Evolutionary conservation across 2,329 filamentous ascomycete genomes (phyloP).

Genomic region (Sclerotinia subarctica): DNA sequence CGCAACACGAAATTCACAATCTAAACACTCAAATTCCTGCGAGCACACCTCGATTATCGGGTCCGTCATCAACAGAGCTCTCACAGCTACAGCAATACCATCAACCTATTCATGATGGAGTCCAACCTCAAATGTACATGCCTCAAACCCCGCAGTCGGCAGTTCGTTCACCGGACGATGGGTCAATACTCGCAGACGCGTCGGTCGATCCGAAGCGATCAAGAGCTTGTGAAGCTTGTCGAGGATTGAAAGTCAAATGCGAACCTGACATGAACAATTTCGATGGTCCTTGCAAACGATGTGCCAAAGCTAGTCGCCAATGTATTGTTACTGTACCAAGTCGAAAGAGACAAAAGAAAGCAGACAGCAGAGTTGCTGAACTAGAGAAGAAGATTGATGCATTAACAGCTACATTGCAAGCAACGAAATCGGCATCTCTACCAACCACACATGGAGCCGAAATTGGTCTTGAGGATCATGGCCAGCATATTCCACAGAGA

Average conservation of each 20-base stretch:
- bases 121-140: slow-evolving; percentile 23
- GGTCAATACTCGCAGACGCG: slow-evolving; percentile 26
- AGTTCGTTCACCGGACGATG: slow-evolving; percentile 26
- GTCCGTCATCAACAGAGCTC: slow-evolving; percentile 15
- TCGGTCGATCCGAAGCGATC: slow-evolving; percentile 38
- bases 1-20: slow-evolving; percentile 10
- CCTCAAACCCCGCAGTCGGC: slow-evolving; percentile 33
- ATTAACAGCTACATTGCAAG: slow-evolving; percentile 41
- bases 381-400: slow-evolving; percentile 45
- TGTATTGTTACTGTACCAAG: slow-evolving; percentile 43
- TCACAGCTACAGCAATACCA: slow-evolving; percentile 21
- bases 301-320: slow-evolving; percentile 40
- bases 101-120: slow-evolving; percentile 20
- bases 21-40: slow-evolving; percentile 15
- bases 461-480: slow-evolving; percentile 21
- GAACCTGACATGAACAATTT: slow-evolving; percentile 39
- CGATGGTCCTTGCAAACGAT: slow-evolving; percentile 42
- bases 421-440: slow-evolving; percentile 30
- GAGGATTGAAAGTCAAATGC: slow-evolving; percentile 44
- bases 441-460: slow-evolving; percentile 19
- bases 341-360: slow-evolving; percentile 45
- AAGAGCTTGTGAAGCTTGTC: slow-evolving; percentile 44
- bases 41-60: slow-evolving; percentile 16
- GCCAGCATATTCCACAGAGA: slow-evolving; percentile 3
- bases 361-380: slow-evolving; percentile 45